Evolutionary conservation across 345 rosid species (phyloP), one percentile per base, ranked within the genome.

Genomic region (Camelina laxa): DNA sequence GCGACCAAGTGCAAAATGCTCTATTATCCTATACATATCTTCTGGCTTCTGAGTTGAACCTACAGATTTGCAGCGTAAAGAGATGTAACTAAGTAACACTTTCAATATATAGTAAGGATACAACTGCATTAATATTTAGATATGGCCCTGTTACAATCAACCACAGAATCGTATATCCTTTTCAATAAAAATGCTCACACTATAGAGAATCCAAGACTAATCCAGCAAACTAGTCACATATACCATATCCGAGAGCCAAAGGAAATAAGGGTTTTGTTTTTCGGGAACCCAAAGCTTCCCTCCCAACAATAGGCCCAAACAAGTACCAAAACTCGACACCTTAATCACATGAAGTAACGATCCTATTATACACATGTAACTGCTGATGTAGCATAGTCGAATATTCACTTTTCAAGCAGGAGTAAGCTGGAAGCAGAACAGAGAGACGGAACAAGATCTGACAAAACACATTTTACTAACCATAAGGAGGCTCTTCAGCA

Each of bases 1-100:
- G 16, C 97, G 88, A 42, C 98, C 98, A 65, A 92, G 98, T 57
- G 98, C 90, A 63, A 95, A 95, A 82, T 92, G 99, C 87, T 95
- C 99, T 65, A 95, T 83, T 69, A 95, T 90, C 64, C 97, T 81
- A 81, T 95, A 95, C 99, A 95, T 95, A 84, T 95, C 98, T 84
- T 92, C 98, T 16, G 99, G 98, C 86, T 95, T 95, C 67, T 85
- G 87, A 78, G 98, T 95, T 51, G 98, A 90, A 67, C 99, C 99
- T 95, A 81, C 79, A 81, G 59, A 16, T 50, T 78, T 53, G 20
- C 51, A 65, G 36, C 39, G 7, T 54, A 17, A 59, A 48, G 22
- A 38, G 15, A 54, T 8, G 45, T 6, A 65, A 53, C 39, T 54
- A 73, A 20, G 31, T 12, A 58, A 33, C 42, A 58, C 19, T 66